A percentile compares a stretch with the other conserved stretches of the same genome.
phyloP scores from a whole-genome alignment of 352 stramenopile species.

The Phytophthora pinifolia region DNA sequence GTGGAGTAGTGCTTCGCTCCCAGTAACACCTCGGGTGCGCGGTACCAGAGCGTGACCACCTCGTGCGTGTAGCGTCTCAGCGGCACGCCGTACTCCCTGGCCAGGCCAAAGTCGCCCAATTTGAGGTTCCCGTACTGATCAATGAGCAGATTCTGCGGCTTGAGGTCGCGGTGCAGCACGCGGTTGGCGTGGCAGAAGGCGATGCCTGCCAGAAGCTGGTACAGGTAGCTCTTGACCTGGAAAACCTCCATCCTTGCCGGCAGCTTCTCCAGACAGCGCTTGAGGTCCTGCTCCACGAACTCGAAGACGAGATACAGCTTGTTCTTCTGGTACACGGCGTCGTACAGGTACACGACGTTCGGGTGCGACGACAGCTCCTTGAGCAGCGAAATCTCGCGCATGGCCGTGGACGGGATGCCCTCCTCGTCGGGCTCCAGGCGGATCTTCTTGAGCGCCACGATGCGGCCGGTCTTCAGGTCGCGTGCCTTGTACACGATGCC shows the following conservation, averaged over 20 bases:
- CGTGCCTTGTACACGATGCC: constrained; percentile 96
- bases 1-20: constrained; percentile 94
- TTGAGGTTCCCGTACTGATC: constrained; percentile 89
- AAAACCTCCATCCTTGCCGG: constrained; percentile 85
- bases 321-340: constrained; percentile 85
- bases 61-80: constrained; percentile 93
- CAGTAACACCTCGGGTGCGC: constrained; percentile 94
- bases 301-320: constrained; percentile 90
- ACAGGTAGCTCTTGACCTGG: constrained; percentile 86
- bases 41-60: constrained; percentile 97
- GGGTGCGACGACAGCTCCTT: constrained; percentile 94
- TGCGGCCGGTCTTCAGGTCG: constrained; percentile 87
- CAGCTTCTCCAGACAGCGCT: constrained; percentile 92
- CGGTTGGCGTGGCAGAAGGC: constrained; percentile 96
- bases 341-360: constrained; percentile 91
- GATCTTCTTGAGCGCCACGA: constrained; percentile 96
- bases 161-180: constrained; percentile 97
- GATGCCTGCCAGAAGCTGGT: constrained; percentile 82
- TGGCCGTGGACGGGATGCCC: constrained; percentile 97
- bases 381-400: constrained; percentile 97
- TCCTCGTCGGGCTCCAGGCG: constrained; percentile 93
- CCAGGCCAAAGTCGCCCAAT: constrained; percentile 93
- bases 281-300: constrained; percentile 87
- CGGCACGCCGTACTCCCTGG: constrained; percentile 85
- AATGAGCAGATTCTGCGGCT: constrained; percentile 96